Conservation (phyloP, 495 filamentous ascomycete species). For the Penicillium dipodomyicola region DNA sequence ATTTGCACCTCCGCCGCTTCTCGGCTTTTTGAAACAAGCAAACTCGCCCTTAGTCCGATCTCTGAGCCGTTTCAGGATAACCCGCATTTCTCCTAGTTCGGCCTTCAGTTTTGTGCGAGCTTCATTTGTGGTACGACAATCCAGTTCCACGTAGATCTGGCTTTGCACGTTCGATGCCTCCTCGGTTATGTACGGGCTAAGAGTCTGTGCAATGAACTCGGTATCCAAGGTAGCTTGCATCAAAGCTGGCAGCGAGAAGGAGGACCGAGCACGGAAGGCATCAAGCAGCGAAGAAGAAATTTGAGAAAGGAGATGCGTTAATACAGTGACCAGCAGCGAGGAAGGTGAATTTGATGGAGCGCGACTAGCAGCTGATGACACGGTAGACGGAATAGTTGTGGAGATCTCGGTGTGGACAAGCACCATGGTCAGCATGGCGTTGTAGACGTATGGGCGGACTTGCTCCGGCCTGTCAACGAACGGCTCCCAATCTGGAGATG, state of each 20-base stretch:
- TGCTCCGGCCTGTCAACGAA: conserved; percentile 62
- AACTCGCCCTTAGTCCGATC: conserved; percentile 86
- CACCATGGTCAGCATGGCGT: conserved; percentile 75
- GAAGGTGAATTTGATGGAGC: conserved; percentile 47
- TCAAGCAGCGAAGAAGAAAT: conserved; percentile 66
- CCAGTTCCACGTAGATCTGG: conserved; percentile 84
- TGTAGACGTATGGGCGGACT: conserved; percentile 85
- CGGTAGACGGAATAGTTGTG: conserved; percentile 59
- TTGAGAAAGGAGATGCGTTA: conserved; percentile 78
- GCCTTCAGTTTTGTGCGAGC: conserved; percentile 74
- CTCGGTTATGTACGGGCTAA: conserved; percentile 84
- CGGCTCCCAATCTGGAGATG: conserved; percentile 68
- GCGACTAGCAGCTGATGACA: conserved; percentile 29
- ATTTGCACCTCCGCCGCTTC: conserved; percentile 19
- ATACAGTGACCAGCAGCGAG: conserved; percentile 64
- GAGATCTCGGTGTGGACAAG: conserved; percentile 88
- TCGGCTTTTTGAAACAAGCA: conserved; percentile 65
- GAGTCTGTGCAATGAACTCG: conserved; percentile 92
- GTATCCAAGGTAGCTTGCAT: conserved; percentile 98
- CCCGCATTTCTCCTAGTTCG: conserved; percentile 86
- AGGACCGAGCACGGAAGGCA: conserved; percentile 62
- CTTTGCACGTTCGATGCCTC: conserved; percentile 74
- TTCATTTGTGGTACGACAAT: conserved; percentile 80
- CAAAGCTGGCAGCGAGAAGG: conserved; percentile 72
- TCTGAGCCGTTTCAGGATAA: conserved; percentile 74